Conservation (phyloP, 2,329 filamentous ascomycete genomes). For the Fusarium compactum region DNA sequence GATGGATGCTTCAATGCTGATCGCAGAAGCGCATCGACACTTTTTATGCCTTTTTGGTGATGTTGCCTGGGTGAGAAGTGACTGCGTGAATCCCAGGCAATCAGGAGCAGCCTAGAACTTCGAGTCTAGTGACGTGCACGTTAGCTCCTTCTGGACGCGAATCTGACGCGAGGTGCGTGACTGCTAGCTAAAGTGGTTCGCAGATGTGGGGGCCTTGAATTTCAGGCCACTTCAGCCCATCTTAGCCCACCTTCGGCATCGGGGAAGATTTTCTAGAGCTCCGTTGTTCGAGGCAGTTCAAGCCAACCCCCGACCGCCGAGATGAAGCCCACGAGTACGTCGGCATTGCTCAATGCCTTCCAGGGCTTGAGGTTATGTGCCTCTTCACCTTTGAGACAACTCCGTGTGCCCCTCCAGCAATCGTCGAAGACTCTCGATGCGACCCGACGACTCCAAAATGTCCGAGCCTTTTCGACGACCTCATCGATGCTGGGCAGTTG, state of each 20-base stretch:
- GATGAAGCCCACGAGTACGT: slow-evolving; percentile 62
- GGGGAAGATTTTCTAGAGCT: slow-evolving; percentile 53
- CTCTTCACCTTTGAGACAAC: slow-evolving; percentile 56
- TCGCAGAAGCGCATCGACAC: slow-evolving; percentile 1
- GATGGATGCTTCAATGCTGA: slow-evolving; percentile 12
- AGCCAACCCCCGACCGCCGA: slow-evolving; percentile 46
- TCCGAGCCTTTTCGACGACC: slow-evolving; percentile 80
- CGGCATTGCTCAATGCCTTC: slow-evolving; percentile 64
- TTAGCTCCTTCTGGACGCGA: slow-evolving; percentile 53
- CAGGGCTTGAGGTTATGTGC: slow-evolving; percentile 61
- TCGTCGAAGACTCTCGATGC: slow-evolving; percentile 48
- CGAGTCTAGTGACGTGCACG: slow-evolving; percentile 51
- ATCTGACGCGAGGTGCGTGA: slow-evolving; percentile 61
- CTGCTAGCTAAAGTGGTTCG: slow-evolving; percentile 50
- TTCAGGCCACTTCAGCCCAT: slow-evolving; percentile 35
- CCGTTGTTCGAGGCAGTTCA: slow-evolving; percentile 43
- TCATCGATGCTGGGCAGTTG: slow-evolving; percentile 72
- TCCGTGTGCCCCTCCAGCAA: slow-evolving; percentile 50
- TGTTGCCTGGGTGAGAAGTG: slow-evolving; percentile 41
- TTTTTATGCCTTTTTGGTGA: slow-evolving; percentile 40
- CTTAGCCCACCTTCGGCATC: slow-evolving; percentile 16
- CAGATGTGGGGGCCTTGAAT: slow-evolving; percentile 26
- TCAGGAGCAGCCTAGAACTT: slow-evolving; percentile 48
- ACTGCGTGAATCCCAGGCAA: slow-evolving; percentile 39
- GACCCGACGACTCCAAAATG: slow-evolving; percentile 58